phyloP scores from a whole-genome alignment of 169 alveolate species.

The Plasmodium blacklocki region DNA sequence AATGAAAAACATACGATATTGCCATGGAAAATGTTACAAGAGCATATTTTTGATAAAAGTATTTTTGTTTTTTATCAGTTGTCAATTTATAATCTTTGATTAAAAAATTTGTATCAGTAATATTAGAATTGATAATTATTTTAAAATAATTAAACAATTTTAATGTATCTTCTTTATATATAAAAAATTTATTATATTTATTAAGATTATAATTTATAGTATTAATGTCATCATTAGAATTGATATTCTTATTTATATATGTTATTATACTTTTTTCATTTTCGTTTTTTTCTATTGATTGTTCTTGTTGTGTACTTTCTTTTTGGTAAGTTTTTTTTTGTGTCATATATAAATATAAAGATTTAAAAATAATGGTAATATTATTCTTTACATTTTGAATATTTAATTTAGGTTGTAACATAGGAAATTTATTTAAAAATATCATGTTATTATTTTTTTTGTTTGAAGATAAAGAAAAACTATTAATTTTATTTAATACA shows the following conservation, averaged over 20 bases:
- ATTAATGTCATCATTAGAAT: conserved; percentile 10
- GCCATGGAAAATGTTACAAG: conserved; percentile 57
- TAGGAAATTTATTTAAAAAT: conserved; percentile 28
- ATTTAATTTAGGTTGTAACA: conserved; percentile 54
- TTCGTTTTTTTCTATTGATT: neutral
- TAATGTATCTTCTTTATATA: conserved; percentile 42
- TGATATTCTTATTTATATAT: conserved; percentile 9
- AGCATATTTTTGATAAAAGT: conserved; percentile 40
- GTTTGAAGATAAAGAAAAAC: conserved; percentile 43
- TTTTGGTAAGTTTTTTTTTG: neutral
- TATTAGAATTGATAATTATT: conserved; percentile 15
- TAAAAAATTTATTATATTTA: conserved; percentile 53
- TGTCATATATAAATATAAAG: conserved; percentile 36
- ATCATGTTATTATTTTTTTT: conserved; percentile 6
- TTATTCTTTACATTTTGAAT: conserved; percentile 4
- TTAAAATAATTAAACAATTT: conserved; percentile 53
- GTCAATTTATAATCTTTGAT: conserved; percentile 52
- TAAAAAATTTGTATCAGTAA: conserved; percentile 38
- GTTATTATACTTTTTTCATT: neutral
- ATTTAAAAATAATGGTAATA: conserved; percentile 33
- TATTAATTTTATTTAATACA: conserved; percentile 40
- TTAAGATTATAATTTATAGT: conserved; percentile 27
- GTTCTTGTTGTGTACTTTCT: neutral
- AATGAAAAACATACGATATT: conserved; percentile 54
- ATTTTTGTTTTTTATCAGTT: conserved; percentile 52